Evolutionary conservation across 805 yeast genomes (phyloP).

Genomic region (Yamadazyma laniorum): DNA sequence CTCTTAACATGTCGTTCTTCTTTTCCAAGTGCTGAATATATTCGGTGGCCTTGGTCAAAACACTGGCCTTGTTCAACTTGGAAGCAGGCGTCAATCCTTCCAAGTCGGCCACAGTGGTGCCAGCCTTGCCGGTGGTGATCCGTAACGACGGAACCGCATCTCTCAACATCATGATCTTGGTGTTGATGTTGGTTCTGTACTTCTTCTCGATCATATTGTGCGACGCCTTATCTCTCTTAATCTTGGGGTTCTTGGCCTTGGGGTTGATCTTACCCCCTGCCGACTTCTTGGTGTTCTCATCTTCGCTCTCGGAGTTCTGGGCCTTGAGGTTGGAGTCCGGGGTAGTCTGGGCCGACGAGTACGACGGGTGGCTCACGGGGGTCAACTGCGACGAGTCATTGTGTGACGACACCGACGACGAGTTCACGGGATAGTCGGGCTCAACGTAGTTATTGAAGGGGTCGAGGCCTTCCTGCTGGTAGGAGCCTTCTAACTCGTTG

Average conservation of each 20-base stretch:
- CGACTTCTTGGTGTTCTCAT: neutral
- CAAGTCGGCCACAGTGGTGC: constrained; percentile 45
- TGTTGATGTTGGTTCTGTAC: constrained; percentile 73
- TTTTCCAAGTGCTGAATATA: constrained; percentile 70
- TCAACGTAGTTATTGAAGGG: constrained; percentile 3
- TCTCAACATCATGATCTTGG: constrained; percentile 64
- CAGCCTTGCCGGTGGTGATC: constrained; percentile 49
- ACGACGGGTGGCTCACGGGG: constrained; percentile 18
- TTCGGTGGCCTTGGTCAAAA: constrained; percentile 72
- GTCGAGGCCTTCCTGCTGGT: constrained; percentile 4
- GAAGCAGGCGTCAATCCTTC: constrained; percentile 78
- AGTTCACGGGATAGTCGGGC: constrained; percentile 3
- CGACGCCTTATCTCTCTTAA: constrained; percentile 35
- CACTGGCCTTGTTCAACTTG: constrained; percentile 75
- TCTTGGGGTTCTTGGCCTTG: constrained; percentile 1
- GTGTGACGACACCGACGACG: constrained; percentile 3
- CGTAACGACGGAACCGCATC: constrained; percentile 78
- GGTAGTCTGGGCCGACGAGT: constrained; percentile 22
- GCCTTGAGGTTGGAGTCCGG: constrained; percentile 13
- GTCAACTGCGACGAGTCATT: constrained; percentile 16
- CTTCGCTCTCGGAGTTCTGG: constrained; percentile 2
- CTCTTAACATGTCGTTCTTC: constrained; percentile 50
- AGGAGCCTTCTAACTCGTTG: constrained; percentile 1
- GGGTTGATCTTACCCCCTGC: constrained; percentile 3
- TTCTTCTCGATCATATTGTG: constrained; percentile 82